Conservation (phyloP, 2,329 filamentous ascomycete genomes). For the Ophiostoma himal-ulmi region DNA sequence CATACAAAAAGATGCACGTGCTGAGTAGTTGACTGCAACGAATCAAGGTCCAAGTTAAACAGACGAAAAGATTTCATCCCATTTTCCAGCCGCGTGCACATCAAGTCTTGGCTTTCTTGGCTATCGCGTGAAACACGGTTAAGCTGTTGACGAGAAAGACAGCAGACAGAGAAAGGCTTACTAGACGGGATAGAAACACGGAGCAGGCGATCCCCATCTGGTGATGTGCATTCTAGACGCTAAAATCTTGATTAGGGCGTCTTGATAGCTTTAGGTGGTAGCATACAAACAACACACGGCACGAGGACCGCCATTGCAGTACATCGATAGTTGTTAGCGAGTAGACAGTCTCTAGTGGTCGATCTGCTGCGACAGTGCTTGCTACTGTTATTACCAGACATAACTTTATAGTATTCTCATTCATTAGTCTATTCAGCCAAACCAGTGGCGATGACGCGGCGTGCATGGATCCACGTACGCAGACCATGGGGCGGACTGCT, state of each 20-base stretch:
- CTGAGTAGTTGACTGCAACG: not conserved
- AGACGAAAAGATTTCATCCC: not conserved
- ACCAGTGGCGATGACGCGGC: slow-evolving; percentile 1
- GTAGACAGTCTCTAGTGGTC: not conserved
- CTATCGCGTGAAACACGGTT: not conserved
- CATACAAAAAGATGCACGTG: not conserved
- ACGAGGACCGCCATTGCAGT: not conserved
- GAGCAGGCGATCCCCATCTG: not conserved
- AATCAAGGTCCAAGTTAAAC: not conserved
- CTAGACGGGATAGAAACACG: not conserved
- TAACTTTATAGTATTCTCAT: no score
- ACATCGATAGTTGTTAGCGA: not conserved
- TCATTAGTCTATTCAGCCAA: not conserved
- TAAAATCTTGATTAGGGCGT: not conserved
- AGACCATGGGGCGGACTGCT: not conserved
- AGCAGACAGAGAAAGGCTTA: not conserved
- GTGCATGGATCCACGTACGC: slow-evolving; percentile 1
- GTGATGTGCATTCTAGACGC: not conserved
- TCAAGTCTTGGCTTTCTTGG: slow-evolving; percentile 3
- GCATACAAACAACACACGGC: not conserved
- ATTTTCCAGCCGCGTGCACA: not conserved
- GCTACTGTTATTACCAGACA: no score
- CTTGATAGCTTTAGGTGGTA: not conserved
- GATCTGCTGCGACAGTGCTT: not conserved
- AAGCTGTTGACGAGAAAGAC: not conserved